These are phyloP conservation scores for Zea mays DNA, from an alignment of 176 grass and related monocot genomes.

Conservation along the genomic window Zm-B73-REFERENCE-NAM-5.0 NC_050103.1:145515001-145515500, in stretches of 20 bases:
- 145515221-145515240: conserved; percentile 87
- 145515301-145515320: conserved; percentile 71
- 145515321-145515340: conserved; percentile 55
- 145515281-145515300: conserved; percentile 69
- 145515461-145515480: conserved; percentile 95
- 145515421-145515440: conserved; percentile 41
- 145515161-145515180: neutral
- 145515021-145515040: conserved; percentile 57
- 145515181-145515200: too few species aligned
- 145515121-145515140: conserved; percentile 50
- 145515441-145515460: conserved; percentile 66
- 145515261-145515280: conserved; percentile 54
- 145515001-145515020: neutral
- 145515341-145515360: conserved; percentile 71
- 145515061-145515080: conserved; percentile 89
- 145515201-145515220: neutral
- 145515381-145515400: conserved; percentile 22
- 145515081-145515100: conserved; percentile 64
- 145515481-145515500: conserved; percentile 73
- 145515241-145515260: conserved; percentile 65
- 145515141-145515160: neutral
- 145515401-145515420: neutral
- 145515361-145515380: conserved; percentile 52
- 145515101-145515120: conserved; percentile 66
- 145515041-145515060: conserved; percentile 87